A percentile compares a stretch with the other conserved stretches of the same genome.
These are phyloP conservation scores for Monilinia vaccinii-corymbosi DNA, from an alignment of 2,329 filamentous ascomycete species.

Conservation along the genomic window DNA sequence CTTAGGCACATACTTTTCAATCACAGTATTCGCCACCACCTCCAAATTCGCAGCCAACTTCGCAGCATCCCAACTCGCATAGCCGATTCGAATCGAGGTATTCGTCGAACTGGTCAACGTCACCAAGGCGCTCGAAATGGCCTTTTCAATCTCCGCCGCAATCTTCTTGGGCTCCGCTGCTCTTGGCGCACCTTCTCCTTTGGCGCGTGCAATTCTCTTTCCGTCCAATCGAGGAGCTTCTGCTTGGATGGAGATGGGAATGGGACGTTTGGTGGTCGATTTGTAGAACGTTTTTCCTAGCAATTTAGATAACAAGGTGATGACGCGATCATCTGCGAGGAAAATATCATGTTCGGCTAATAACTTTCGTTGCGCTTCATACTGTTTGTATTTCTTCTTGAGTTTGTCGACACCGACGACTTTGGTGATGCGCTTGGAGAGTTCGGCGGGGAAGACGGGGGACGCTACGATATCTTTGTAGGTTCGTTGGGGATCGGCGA, in stretches of 20 bases:
- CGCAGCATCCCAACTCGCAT: slow-evolving; percentile 62
- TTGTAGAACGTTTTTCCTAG: slow-evolving; percentile 94
- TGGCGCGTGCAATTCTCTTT: slow-evolving; percentile 48
- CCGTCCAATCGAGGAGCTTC: slow-evolving; percentile 52
- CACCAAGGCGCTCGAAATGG: slow-evolving; percentile 68
- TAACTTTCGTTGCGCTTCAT: slow-evolving; percentile 78
- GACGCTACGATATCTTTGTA: slow-evolving; percentile 84
- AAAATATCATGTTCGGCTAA: slow-evolving; percentile 85
- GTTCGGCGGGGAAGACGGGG: slow-evolving; percentile 57
- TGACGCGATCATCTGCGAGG: slow-evolving; percentile 81
- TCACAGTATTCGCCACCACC: slow-evolving; percentile 58
- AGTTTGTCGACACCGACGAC: slow-evolving; percentile 80
- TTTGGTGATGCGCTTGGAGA: slow-evolving; percentile 59
- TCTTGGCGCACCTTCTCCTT: slow-evolving; percentile 39
- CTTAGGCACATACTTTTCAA: slow-evolving; percentile 73
- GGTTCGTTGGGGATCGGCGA: slow-evolving; percentile 67
- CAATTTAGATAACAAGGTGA: slow-evolving; percentile 60
- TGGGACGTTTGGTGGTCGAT: slow-evolving; percentile 69
- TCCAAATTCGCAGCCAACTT: slow-evolving; percentile 75
- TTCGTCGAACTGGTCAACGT: slow-evolving; percentile 71
- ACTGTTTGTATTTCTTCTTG: slow-evolving; percentile 81
- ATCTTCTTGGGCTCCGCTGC: slow-evolving; percentile 42
- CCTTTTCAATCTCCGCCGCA: slow-evolving; percentile 71
- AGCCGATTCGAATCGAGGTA: slow-evolving; percentile 71
- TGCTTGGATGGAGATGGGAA: slow-evolving; percentile 66